Conservation (phyloP, 495 filamentous ascomycete genomes). For the Aspergillus heteromorphus region DNA sequence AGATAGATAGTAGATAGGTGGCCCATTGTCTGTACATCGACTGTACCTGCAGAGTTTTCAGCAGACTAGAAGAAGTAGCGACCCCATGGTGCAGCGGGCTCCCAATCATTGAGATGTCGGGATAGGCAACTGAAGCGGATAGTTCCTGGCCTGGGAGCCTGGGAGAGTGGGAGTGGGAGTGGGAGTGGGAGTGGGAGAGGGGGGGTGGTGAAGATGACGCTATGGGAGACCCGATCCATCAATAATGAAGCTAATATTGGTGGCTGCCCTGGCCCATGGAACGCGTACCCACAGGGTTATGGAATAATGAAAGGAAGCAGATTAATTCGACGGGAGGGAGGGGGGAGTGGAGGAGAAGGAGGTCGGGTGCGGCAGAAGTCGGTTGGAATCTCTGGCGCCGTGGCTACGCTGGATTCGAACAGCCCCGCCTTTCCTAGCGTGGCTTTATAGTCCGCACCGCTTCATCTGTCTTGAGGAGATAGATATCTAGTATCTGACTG, state of each 20-base stretch:
- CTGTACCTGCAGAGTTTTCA: neutral
- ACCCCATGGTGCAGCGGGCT: too few species aligned
- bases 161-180: too few species aligned
- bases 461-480: neutral
- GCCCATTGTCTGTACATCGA: neutral
- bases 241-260: constrained; percentile 1
- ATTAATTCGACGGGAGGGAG: neutral
- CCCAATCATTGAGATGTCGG: neutral
- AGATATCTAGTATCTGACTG: too few species aligned
- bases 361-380: neutral
- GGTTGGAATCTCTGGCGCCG: neutral
- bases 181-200: too few species aligned
- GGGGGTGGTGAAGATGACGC: too few species aligned
- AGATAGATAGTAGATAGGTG: too few species aligned
- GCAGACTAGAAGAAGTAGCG: neutral
- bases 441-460: neutral
- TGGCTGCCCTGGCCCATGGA: neutral
- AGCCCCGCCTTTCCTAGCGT: neutral
- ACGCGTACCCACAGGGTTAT: neutral
- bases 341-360: too few species aligned
- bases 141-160: neutral
- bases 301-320: neutral
- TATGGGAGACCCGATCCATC: neutral
- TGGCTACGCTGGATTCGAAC: neutral
- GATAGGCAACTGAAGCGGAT: neutral